A percentile compares a stretch with the other conserved stretches of the same genome.
phyloP scores from a whole-genome alignment of 345 rosid species.

The Heritiera fomes region DNA sequence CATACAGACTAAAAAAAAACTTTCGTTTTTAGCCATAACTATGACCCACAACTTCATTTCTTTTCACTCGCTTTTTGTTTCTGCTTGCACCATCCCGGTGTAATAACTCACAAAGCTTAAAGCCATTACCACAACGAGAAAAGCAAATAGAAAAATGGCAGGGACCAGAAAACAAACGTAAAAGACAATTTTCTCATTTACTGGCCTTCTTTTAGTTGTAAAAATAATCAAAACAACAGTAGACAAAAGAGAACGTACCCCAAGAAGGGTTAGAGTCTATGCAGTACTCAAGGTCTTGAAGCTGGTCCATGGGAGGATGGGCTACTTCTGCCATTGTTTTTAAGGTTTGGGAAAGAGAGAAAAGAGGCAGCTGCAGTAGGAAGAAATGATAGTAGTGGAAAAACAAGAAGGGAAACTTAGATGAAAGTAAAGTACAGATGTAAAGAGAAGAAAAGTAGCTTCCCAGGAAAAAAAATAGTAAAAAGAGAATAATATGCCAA shows the following conservation, averaged over 20 bases:
- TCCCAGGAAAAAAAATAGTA: slow-evolving; percentile 11
- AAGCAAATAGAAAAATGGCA: not conserved
- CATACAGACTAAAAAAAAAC: not conserved
- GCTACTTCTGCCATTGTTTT: slow-evolving; percentile 58
- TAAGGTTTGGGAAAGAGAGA: slow-evolving; percentile 16
- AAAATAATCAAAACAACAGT: not conserved
- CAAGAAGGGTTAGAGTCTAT: slow-evolving; percentile 99
- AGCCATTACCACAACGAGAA: slow-evolving; percentile 4
- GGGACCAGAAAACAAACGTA: not conserved
- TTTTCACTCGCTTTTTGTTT: not conserved
- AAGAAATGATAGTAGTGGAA: slow-evolving; percentile 15
- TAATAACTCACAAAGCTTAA: not conserved
- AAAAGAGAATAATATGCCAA: slow-evolving; percentile 37
- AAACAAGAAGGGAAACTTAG: slow-evolving; percentile 21
- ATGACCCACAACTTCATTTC: slow-evolving; percentile 26
- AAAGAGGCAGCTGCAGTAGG: not conserved
- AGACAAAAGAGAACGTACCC: slow-evolving; percentile 46
- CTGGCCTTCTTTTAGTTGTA: not conserved
- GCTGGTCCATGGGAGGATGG: slow-evolving; percentile 93
- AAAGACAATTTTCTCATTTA: not conserved
- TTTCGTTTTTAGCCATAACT: slow-evolving; percentile 2
- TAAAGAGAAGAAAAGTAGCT: slow-evolving; percentile 46
- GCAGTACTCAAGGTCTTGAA: slow-evolving; percentile 98
- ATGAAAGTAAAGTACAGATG: slow-evolving; percentile 38
- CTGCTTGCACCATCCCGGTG: not conserved